phyloP scores from a whole-genome alignment of 163 green algal genomes.

The Smithsoniella earleae region DNA sequence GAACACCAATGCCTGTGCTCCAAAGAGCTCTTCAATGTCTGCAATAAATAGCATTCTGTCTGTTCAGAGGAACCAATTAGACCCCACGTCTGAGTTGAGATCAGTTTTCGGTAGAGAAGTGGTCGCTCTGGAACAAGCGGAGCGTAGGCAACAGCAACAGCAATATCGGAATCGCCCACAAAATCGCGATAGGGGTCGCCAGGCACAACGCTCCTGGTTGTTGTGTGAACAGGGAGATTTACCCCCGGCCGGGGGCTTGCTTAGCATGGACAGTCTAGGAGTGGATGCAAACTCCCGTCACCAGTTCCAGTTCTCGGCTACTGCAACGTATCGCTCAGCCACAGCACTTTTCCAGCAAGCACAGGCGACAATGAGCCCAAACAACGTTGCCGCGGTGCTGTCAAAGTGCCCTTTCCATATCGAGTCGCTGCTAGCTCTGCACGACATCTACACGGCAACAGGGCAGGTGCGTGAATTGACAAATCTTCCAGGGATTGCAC shows the following conservation, averaged over 20 bases:
- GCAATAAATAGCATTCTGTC: no score
- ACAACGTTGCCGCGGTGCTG: constrained; percentile 63
- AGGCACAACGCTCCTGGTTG: not conserved
- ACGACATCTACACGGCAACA: constrained; percentile 68
- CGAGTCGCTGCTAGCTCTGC: constrained; percentile 78
- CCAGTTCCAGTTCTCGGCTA: not conserved
- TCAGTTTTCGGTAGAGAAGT: no score
- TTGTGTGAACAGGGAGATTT: constrained; percentile 9
- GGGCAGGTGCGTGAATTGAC: constrained; percentile 30
- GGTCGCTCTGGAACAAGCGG: not conserved
- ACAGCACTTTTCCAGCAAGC: constrained; percentile 14
- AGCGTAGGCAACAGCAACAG: not conserved
- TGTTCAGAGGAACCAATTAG: no score
- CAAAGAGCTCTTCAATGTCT: no score
- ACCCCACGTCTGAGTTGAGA: no score
- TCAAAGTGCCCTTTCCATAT: constrained; percentile 76
- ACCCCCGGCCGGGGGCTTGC: not conserved
- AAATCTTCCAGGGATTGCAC: not conserved
- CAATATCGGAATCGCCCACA: not conserved
- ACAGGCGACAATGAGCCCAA: constrained; percentile 69
- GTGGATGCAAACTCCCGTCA: not conserved
- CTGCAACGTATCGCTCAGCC: not conserved
- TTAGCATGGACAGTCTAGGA: not conserved
- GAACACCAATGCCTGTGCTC: no score
- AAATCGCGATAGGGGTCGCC: not conserved